A percentile compares a stretch with the other conserved stretches of the same genome.
Evolutionary conservation across 495 filamentous ascomycete genomes (phyloP).

Genomic region (Talaromyces borbonicus): DNA sequence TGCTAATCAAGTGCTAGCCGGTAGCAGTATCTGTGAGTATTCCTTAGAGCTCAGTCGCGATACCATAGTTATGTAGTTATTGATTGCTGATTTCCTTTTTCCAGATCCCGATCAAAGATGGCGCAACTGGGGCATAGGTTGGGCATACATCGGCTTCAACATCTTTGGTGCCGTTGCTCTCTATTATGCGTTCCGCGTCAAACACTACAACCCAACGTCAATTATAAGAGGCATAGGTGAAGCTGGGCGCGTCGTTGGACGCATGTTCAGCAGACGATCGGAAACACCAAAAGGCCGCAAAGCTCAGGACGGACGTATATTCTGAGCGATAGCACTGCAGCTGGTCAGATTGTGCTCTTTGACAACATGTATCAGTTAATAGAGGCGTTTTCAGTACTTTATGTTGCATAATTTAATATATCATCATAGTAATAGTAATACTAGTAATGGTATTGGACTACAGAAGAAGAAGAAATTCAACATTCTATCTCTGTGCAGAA

Average conservation of each 20-base stretch:
- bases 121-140: slow-evolving; percentile 46
- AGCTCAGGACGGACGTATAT: slow-evolving; percentile 32
- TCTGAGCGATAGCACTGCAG: too few relatives aligned
- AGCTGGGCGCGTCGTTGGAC: slow-evolving; percentile 23
- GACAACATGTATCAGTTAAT: too few relatives aligned
- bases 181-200: slow-evolving; percentile 47
- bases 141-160: slow-evolving; percentile 45
- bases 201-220: slow-evolving; percentile 32
- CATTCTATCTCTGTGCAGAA: too few relatives aligned
- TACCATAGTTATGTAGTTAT: slow-evolving; percentile 6
- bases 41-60: not conserved
- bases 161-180: slow-evolving; percentile 37
- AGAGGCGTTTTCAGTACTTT: too few relatives aligned
- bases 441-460: too few relatives aligned
- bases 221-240: slow-evolving; percentile 21
- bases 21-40: slow-evolving; percentile 35
- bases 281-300: slow-evolving; percentile 53
- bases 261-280: slow-evolving; percentile 35
- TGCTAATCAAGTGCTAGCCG: slow-evolving; percentile 38
- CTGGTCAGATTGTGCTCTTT: too few relatives aligned
- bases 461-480: too few relatives aligned
- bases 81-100: not conserved
- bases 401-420: too few relatives aligned
- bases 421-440: too few relatives aligned
- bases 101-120: slow-evolving; percentile 35